Evolutionary conservation across 768 basidiomycete species (phyloP), one percentile per base, ranked within the genome.

Genomic region (Imleria badia): DNA sequence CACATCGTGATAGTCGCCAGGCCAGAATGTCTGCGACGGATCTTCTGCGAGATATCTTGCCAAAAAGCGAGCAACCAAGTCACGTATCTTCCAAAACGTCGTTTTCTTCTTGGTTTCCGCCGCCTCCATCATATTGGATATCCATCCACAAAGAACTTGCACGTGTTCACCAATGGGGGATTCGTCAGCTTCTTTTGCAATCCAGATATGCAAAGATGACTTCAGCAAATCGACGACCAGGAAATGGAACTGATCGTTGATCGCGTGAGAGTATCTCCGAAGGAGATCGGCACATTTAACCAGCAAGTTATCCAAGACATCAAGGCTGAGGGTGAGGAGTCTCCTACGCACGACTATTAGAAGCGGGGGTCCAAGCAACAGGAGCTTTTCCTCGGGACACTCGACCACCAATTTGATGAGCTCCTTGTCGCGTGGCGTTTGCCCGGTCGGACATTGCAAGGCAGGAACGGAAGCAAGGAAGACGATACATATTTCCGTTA

Each of bases 61-160:
- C 44, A 94, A 69, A 66, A 96, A 89, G 31, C 76, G 74, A 41
- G 83, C 74, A 30, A 89, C 73, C 26, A 75, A 65, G 61, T 91
- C 85, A 33, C 92, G 83, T 29, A 85, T 75, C 50, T 73, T 76
- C 90, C 93, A 94, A 3, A 81, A 83, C 2, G 73, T 71, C 7
- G 84, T 65, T 42, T 77, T 73, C 17, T 72, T 73, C 48, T 58
- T 71, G 14, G 56, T 54, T 68, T 60, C 66, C 33, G 74, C 65
- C 11, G 71, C 71, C 44, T 60, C 62, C 42, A 85, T 67, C 53
- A 76, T 70, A 6, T 63, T 64, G 31, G 81, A 75, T 47, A 91
- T 73, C 79, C 82, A 89, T 1, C 63, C 65, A 55, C 79, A 82
- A 31, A 94, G 68, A 22, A 66, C 50, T 26, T 76, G 73, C 22